A percentile compares a stretch with the other conserved stretches of the same genome.
Evolutionary conservation across 441 rosid genomes (phyloP).

Genomic region (Bocquillonia castaneifolia): DNA sequence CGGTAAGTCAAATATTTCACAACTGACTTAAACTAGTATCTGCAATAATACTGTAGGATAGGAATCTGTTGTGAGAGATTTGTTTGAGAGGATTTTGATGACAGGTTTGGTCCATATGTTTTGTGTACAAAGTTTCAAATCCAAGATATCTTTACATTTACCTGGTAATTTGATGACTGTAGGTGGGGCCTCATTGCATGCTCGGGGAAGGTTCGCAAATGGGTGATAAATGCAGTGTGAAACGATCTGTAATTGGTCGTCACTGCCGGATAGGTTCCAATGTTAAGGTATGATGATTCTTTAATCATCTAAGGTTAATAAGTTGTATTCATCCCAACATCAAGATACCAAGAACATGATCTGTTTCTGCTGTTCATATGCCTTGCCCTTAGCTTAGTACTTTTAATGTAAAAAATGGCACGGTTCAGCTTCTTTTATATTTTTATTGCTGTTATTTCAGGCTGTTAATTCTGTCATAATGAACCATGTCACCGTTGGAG

Average conservation of each 20-base stretch:
- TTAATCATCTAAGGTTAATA: neutral
- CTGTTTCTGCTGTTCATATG: neutral
- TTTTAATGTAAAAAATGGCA: no score
- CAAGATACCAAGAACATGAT: neutral
- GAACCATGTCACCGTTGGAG: conserved; percentile 82
- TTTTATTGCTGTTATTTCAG: conserved; percentile 36
- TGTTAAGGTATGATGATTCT: conserved; percentile 62
- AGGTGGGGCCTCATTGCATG: conserved; percentile 94
- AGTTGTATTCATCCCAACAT: neutral
- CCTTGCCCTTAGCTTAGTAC: neutral
- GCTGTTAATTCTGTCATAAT: conserved; percentile 78
- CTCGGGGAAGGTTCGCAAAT: conserved; percentile 90
- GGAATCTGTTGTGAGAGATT: neutral
- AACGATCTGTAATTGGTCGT: conserved; percentile 90
- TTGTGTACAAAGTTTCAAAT: neutral
- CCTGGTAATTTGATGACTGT: conserved; percentile 20
- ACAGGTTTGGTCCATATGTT: neutral
- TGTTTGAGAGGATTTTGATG: neutral
- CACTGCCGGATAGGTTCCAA: conserved; percentile 94
- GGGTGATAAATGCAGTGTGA: conserved; percentile 94
- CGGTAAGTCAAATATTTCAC: conserved; percentile 40
- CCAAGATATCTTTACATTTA: conserved; percentile 1
- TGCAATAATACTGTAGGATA: neutral
- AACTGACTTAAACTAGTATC: conserved; percentile 7
- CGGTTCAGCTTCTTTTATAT: neutral